Base-by-base conservation (phyloP, 2,329 filamentous ascomycete species). In the Colletotrichum melonis region DNA sequence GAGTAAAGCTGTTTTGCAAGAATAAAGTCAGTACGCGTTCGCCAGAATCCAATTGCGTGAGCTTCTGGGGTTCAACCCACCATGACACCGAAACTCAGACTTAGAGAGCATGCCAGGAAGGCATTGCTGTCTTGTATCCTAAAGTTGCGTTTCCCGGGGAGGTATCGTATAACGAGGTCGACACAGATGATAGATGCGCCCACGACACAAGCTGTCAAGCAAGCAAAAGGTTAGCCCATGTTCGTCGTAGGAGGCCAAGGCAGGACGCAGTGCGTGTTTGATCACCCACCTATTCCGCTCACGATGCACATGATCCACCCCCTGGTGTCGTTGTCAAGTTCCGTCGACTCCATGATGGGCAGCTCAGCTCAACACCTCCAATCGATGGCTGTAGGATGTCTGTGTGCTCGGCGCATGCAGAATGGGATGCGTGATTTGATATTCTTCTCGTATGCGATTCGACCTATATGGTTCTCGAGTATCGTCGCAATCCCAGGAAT, bases 51-150 rank as follows among this genome's bases (percentile, higher is more conserved):
- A 26, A 35, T 5, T 14, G 56, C 7, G 58, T 19, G 12, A 32
- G 28, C 12, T 46, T 19, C 7, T 32, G 8, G 22, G 12, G 12
- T 3, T 38, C 59, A 32, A 80, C 90, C 76, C 82, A 98, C 95
- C 95, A 99, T 97, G 58, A 98, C 95, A 56, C 97, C 96, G 77
- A 98, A 98, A 81, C 95, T 98, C 76, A 99, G 84, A 82, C 95
- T 98, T 74, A 98, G 84, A 0, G 96, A 98, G 26, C 92, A 91
- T 1, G 95, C 95, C 5, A 98, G 88, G 81, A 99, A 99, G 26
- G 87, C 87, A 85, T 94, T 96, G 84, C 94, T 98, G 75, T 97
- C 93, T 80, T 97, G 91, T 76, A 99, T 97, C 77, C 91, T 90
- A 82, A 98, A 99, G 80, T 92, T 88, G 78, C 88, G 90, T 82